Base-by-base conservation (phyloP, 768 basidiomycete genomes). In the Trametopsis cervina region DNA sequence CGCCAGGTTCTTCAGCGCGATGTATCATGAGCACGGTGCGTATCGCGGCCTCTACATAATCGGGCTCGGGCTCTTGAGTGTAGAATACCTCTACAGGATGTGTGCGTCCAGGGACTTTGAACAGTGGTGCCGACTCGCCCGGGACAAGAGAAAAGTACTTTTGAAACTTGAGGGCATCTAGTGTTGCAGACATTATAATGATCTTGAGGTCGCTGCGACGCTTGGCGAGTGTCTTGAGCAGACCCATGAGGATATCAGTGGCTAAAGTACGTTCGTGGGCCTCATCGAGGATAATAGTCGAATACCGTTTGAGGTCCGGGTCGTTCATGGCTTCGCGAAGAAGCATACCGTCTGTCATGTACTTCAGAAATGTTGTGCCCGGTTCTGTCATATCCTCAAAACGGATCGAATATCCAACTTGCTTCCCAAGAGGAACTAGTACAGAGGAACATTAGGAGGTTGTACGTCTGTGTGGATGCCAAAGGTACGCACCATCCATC, bases 311-410 rank as follows among this genome's bases (percentile, higher is more conserved):
- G 33, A 98, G 78, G 17, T 80, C 76, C 7, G 90, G 87, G 66
- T 98, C 95, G 66, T 94, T 90, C 94, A 97, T 99, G 4, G 92
- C 93, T 70, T 96, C 93, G 17, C 93, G 83, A n/a, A 95, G 79
- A 47, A 91, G 82, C 93, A 97, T 96, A 78, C 95, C 96, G 58
- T 99, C 96, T 13, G 96, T 99, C 94, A 98, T 96, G 71, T 99
- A 98, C 64, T 96, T 97, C 54, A 99, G 74, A 68, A 99, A 96
- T 0, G 96, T 98, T 25, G 85, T 87, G 0, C 89, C 86, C 0
- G 80, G 71, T 56, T 89, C 78, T 37, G 95, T 87, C 89, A 92
- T 86, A 63, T 98, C 96, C 66, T 99, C 95, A 64, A 98, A 99
- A 64, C 95, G 90, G 60, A 97, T 97, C 3, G 90, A 91, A 67